phyloP scores from a whole-genome alignment of 805 yeast species.

The Sugiyamaella smithiae region DNA sequence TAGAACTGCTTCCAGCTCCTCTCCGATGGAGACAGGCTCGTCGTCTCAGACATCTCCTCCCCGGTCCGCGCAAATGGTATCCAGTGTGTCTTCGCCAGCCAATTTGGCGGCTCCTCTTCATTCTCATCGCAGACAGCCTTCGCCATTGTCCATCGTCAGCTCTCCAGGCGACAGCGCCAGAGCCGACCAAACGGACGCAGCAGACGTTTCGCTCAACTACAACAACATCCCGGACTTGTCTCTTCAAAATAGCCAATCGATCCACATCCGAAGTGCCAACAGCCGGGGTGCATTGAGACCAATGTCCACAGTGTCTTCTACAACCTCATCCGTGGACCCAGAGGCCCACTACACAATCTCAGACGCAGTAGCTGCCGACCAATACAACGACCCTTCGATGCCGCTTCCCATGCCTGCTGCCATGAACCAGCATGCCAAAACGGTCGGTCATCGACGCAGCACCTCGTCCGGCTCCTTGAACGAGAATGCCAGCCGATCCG shows the following conservation, averaged over 20 bases:
- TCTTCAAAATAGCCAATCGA: not conserved
- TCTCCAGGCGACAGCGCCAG: not conserved
- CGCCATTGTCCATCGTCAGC: conserved; percentile 3
- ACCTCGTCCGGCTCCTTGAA: conserved; percentile 6
- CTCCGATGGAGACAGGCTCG: too few species aligned
- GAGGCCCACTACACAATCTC: not conserved
- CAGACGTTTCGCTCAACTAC: not conserved
- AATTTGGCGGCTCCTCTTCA: not conserved
- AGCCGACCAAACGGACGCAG: not conserved
- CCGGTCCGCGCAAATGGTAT: not conserved
- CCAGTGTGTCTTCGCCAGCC: not conserved
- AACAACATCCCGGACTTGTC: not conserved
- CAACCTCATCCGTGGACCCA: not conserved
- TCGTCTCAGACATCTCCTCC: too few species aligned
- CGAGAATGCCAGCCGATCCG: conserved; percentile 11
- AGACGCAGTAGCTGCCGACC: conserved; percentile 1
- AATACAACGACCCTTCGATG: not conserved
- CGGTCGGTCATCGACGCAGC: not conserved
- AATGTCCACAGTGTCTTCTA: not conserved
- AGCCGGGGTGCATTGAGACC: not conserved
- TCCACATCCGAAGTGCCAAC: not conserved
- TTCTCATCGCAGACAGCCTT: conserved; percentile 7
- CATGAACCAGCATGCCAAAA: not conserved
- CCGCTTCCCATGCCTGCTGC: not conserved
- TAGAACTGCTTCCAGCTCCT: conserved; percentile 4